Conservation (phyloP, 2,329 filamentous ascomycete genomes). For the Septoria linicola region DNA sequence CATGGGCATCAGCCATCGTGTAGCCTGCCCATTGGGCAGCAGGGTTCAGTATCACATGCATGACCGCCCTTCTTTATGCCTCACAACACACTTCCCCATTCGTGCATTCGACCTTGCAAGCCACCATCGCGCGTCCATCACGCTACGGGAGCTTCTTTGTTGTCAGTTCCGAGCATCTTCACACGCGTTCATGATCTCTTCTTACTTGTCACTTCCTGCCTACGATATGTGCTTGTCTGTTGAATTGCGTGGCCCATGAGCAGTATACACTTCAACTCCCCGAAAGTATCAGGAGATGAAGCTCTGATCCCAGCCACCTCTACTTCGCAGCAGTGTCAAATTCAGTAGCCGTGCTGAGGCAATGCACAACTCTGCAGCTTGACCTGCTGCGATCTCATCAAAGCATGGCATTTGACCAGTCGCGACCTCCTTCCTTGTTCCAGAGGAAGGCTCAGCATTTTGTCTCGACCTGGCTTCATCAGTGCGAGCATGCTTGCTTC, state of each 20-base stretch:
- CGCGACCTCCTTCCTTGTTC: no score
- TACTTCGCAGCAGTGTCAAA: conserved; percentile 1
- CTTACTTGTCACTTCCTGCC: neutral
- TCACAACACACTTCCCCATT: conserved; percentile 18
- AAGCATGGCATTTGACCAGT: no score
- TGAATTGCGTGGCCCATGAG: no score
- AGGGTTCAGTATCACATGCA: conserved; percentile 16
- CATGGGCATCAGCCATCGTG: conserved; percentile 18
- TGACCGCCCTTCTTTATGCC: conserved; percentile 12
- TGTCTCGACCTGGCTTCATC: no score
- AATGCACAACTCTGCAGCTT: neutral
- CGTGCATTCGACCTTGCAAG: conserved; percentile 1
- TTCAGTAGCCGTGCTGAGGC: neutral
- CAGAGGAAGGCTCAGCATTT: no score
- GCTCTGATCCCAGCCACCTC: neutral
- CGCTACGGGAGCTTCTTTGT: neutral
- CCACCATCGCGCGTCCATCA: neutral
- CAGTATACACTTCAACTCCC: neutral
- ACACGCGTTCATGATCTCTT: no score
- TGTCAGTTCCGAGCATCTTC: neutral
- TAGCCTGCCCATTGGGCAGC: conserved; percentile 11
- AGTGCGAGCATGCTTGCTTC: no score
- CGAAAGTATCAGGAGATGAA: neutral
- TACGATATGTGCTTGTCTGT: no score
- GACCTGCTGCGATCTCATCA: no score